Base-by-base conservation (phyloP, 305 asterid genomes). In the Nicotiana rustica region DNA sequence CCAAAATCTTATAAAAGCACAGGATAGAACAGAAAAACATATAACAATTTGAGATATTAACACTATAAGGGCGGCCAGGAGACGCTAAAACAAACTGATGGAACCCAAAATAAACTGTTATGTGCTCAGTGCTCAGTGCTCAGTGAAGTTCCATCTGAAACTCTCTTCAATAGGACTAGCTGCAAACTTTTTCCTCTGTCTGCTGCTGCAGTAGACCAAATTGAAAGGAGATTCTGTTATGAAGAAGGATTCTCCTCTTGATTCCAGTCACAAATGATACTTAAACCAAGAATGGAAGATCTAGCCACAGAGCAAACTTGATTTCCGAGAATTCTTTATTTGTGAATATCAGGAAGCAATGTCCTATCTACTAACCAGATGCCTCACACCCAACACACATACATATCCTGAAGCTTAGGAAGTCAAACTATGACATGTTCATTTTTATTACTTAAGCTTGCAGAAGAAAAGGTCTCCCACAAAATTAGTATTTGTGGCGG, bases 341-440 rank as follows among this genome's bases (percentile, higher is more conserved):
- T 66, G 44, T 66, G n/a, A 66, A 66, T 29, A 66, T 31, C 44
- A 66, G 44, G 19, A 66, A 66, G 71, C 5, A 6, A n/a, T 6
- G 12, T 14, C 12, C 1, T 66, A 13, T 31, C 19, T 14, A 66
- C 10, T n/a, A 31, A 66, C 71, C 19, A 66, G 71, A 66, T 66
- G 71, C 31, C 71, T 66, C 44, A 31, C 71, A 66, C 71, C 44
- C 44, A 66, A 31, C 19, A n/a, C 71, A 7, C 44, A 66, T 10
- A 31, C 19, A 47, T 1, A 14, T 19, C 15, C 62, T 47, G 62
- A 73, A 73, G 41, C 78, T 19, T 71, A 71, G 61, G 13, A 71
- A 44, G 25, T 47, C 29, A 21, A 67, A 71, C 21, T 5, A 71
- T 71, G 14, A 6, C 61, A 44, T 70, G 78, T 71, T 44, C 60